These are phyloP conservation scores for Podaxis carcinomalis DNA, from an alignment of 768 basidiomycete genomes.

Conservation along the genomic window DNA sequence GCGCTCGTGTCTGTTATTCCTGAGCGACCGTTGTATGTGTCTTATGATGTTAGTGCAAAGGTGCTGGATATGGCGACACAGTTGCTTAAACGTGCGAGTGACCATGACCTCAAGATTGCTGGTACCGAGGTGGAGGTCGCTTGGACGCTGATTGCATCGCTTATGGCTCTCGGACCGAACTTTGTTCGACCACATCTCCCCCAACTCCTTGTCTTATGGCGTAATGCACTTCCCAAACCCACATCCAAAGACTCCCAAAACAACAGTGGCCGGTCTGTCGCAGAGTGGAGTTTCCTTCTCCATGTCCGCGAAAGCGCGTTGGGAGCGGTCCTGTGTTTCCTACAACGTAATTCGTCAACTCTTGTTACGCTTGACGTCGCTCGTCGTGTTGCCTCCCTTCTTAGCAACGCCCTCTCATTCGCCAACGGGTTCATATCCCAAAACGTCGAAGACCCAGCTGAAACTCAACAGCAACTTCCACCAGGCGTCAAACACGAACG, in stretches of 20 bases:
- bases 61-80: constrained; percentile 89
- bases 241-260: constrained; percentile 77
- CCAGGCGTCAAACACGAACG: constrained; percentile 25
- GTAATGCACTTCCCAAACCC: constrained; percentile 94
- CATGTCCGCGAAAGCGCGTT: constrained; percentile 89
- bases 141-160: constrained; percentile 86
- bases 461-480: constrained; percentile 26
- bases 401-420: constrained; percentile 89
- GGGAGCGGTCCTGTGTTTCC: constrained; percentile 83
- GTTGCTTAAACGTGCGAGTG: constrained; percentile 85
- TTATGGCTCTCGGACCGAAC: constrained; percentile 90
- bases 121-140: constrained; percentile 88
- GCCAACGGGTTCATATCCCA: constrained; percentile 77
- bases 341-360: constrained; percentile 69
- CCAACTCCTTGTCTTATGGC: constrained; percentile 92
- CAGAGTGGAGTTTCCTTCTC: constrained; percentile 90
- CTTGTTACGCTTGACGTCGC: constrained; percentile 90
- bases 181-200: constrained; percentile 93
- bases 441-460: constrained; percentile 59
- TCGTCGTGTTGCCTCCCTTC: constrained; percentile 78
- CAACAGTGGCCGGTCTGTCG: constrained; percentile 55
- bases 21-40: constrained; percentile 86
- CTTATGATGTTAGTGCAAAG: constrained; percentile 88
- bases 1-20: constrained; percentile 84
- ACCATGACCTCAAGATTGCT: constrained; percentile 83